Evolutionary conservation across 352 stramenopile species (phyloP).

Genomic region (Globisporangium acanthophoron): DNA sequence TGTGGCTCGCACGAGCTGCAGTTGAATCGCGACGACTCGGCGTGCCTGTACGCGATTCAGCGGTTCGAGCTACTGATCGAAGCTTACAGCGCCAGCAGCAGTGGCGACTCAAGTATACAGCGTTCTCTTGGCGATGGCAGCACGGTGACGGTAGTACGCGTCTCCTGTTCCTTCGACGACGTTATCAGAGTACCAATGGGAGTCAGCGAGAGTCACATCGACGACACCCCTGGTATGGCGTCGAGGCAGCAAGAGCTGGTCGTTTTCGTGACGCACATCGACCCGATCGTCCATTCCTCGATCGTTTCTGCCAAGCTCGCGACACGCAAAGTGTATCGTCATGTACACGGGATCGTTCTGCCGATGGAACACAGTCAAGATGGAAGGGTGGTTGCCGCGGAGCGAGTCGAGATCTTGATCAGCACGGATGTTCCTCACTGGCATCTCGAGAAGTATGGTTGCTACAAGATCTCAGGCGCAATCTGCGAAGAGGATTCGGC

Average conservation of each 20-base stretch:
- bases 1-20: neutral
- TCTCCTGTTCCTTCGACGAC: slow-evolving; percentile 18
- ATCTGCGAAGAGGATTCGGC: slow-evolving; percentile 1
- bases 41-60: slow-evolving; percentile 21
- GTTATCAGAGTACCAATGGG: slow-evolving; percentile 22
- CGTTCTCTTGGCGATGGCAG: slow-evolving; percentile 1
- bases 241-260: slow-evolving; percentile 7
- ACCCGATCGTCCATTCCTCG: slow-evolving; percentile 8
- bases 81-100: slow-evolving; percentile 6
- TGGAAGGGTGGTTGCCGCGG: slow-evolving; percentile 7
- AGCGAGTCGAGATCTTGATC: slow-evolving; percentile 28
- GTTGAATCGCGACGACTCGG: slow-evolving; percentile 6
- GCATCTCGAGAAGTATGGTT: slow-evolving; percentile 27
- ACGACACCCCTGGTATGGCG: slow-evolving; percentile 1
- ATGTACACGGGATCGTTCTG: slow-evolving; percentile 30
- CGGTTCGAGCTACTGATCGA: slow-evolving; percentile 31
- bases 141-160: slow-evolving; percentile 15
- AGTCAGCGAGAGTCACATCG: neutral
- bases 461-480: slow-evolving; percentile 24
- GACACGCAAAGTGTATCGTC: slow-evolving; percentile 21
- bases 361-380: neutral
- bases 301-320: neutral
- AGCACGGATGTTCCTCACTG: slow-evolving; percentile 18
- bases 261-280: slow-evolving; percentile 28
- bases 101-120: neutral